A percentile compares a stretch with the other conserved stretches of the same genome.
These are phyloP conservation scores for Chenopodium quinoa DNA, from an alignment of 148 eudicot genomes.

Conservation along the genomic window DNA sequence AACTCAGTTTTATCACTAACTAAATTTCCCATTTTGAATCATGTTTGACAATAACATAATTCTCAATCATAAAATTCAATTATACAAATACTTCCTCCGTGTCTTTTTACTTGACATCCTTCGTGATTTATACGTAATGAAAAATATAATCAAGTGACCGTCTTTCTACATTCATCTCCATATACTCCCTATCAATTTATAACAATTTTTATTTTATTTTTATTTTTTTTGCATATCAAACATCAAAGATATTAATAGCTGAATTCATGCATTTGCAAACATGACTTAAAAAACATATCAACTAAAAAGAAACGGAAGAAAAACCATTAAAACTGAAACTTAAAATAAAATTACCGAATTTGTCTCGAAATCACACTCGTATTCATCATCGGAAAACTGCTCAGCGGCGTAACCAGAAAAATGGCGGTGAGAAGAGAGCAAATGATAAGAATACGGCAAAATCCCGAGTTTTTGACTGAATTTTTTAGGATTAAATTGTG, in stretches of 20 bases:
- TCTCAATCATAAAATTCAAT: not conserved
- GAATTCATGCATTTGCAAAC: no score
- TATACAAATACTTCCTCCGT: not conserved
- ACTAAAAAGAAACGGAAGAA: not conserved
- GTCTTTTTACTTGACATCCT: no score
- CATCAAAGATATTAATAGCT: no score
- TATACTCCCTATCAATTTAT: no score
- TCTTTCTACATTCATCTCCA: no score
- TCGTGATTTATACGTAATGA: no score
- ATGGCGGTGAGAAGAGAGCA: slow-evolving; percentile 16
- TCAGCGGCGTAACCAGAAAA: slow-evolving; percentile 62
- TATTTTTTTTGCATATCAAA: no score
- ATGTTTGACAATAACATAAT: not conserved
- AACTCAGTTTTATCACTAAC: not conserved
- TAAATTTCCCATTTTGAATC: not conserved
- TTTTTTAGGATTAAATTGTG: slow-evolving; percentile 1
- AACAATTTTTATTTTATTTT: no score
- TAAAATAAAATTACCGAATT: slow-evolving; percentile 43
- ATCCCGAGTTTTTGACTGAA: slow-evolving; percentile 19
- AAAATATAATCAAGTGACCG: no score
- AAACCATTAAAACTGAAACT: not conserved
- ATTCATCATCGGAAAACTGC: slow-evolving; percentile 97
- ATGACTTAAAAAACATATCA: no score
- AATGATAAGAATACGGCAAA: slow-evolving; percentile 24
- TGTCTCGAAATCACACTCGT: slow-evolving; percentile 92